Base-by-base conservation (phyloP, 441 rosid genomes). In the Theobroma grandiflorum region DNA sequence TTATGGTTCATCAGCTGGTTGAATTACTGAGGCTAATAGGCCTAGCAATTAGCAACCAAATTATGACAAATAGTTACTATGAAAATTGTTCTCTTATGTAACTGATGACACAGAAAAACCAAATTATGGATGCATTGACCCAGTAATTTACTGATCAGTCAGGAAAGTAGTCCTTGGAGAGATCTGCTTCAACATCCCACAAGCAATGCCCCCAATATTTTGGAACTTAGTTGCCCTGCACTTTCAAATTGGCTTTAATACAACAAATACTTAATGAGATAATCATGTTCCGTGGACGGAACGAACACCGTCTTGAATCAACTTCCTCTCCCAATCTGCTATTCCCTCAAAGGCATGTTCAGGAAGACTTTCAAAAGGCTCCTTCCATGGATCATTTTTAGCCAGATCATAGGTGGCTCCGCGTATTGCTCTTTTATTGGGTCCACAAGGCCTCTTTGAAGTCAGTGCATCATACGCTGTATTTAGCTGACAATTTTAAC, bases 371-470 rank as follows among this genome's bases (percentile, higher is more conserved):
- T 93, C 95, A 78, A 96, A 91, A 4, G 93, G 91, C 80, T 92
- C 95, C 85, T 94, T 94, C 94, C 94, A 82, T 0, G 86, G 88
- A 84, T 92, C 98, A 57, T 94, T 90, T 84, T 90, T 96, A 14
- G 97, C 93, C 37, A 94, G 89, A 82, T 96, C 97, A 68, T 94
- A 93, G 6, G 99, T 96, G 70, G 99, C 97, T 15, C 91, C 97
- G 0, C 90, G 90, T 40, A 94, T 91, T 5, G 98, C 92, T 76
- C 82, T 83, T 85, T 89, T 94, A 77, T 87, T 96, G 0, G 99
- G 99, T 45, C 99, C 99, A 59, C 98, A 94, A 73, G 92, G 91
- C 69, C 98, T 89, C 85, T 87, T 90, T 0, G 93, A 85, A 58
- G 94, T 95, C 72, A 96, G 85, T 35, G 65, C 65, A 37, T 92